Conservation (phyloP, 306 rosid genomes). For the Glycyrrhiza uralensis region DNA sequence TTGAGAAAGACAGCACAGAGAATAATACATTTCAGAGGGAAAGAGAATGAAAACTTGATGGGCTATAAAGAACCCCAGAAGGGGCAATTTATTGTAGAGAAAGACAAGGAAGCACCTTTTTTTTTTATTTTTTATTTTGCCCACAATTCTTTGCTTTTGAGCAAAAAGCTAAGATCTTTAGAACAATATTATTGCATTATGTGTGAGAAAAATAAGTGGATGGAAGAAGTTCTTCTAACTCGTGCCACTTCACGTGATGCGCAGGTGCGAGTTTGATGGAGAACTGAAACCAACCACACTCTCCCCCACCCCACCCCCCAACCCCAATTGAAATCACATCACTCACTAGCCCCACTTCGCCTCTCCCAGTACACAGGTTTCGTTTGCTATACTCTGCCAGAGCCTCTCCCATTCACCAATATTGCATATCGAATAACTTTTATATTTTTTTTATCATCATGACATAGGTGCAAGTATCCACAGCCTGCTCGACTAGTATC, state of each 20-base stretch:
- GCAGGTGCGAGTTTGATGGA: not conserved
- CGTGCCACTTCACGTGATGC: conserved; percentile 16
- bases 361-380: too few species aligned
- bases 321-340: too few species aligned
- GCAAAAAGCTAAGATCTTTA: not conserved
- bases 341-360: too few species aligned
- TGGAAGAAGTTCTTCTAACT: not conserved
- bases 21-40: not conserved
- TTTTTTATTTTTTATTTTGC: too few species aligned
- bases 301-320: not conserved
- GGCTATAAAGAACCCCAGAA: not conserved
- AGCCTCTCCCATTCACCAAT: too few species aligned
- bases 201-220: conserved; percentile 3
- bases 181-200: not conserved
- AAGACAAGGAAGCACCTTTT: not conserved
- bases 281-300: not conserved
- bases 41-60: not conserved
- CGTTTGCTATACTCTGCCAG: too few species aligned
- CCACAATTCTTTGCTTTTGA: not conserved
- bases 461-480: too few species aligned
- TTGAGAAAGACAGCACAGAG: conserved; percentile 2
- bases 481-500: too few species aligned
- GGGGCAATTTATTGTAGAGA: not conserved
- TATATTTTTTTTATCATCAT: too few species aligned
- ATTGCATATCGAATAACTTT: too few species aligned